Percentiles rank a stretch among this genome's conserved stretches.
Conservation (phyloP, 116 monocot genomes). For the Posidonia oceanica region DNA sequence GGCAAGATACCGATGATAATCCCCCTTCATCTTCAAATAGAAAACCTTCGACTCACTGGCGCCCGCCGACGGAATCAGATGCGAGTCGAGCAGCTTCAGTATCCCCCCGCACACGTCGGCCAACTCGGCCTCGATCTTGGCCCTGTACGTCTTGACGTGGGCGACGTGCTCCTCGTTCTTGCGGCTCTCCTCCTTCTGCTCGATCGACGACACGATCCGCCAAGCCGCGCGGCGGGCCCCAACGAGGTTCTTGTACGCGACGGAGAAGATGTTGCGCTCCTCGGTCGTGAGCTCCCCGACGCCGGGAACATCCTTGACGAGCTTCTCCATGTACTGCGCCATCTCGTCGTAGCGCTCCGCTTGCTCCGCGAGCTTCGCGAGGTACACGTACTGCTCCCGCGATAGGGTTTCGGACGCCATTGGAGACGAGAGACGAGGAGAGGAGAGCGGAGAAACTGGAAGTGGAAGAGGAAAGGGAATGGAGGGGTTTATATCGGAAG, state of each 20-base stretch:
- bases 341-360: slow-evolving; percentile 7
- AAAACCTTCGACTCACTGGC: slow-evolving; percentile 21
- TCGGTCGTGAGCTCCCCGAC: slow-evolving; percentile 20
- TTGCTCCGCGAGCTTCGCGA: slow-evolving; percentile 3
- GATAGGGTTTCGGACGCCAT: background rate
- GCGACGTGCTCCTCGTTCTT: slow-evolving; percentile 30
- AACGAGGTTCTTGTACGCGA: slow-evolving; percentile 42
- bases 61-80: slow-evolving; percentile 13
- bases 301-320: background rate
- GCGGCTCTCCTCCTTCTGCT: slow-evolving; percentile 21
- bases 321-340: slow-evolving; percentile 6
- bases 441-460: background rate
- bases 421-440: background rate
- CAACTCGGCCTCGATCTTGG: slow-evolving; percentile 34
- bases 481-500: background rate
- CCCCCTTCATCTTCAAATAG: slow-evolving; percentile 27
- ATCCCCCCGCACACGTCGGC: slow-evolving; percentile 24
- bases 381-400: background rate
- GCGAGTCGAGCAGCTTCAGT: slow-evolving; percentile 15
- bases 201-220: slow-evolving; percentile 35
- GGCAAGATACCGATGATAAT: slow-evolving; percentile 25
- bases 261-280: slow-evolving; percentile 38
- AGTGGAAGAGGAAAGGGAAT: background rate
- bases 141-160: slow-evolving; percentile 17
- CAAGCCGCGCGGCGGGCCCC: slow-evolving; percentile 33